A percentile compares a stretch with the other conserved stretches of the same genome.
These are phyloP conservation scores for Cryptosporidium tyzzeri DNA, from an alignment of 169 alveolate species.

Conservation along the genomic window DNA sequence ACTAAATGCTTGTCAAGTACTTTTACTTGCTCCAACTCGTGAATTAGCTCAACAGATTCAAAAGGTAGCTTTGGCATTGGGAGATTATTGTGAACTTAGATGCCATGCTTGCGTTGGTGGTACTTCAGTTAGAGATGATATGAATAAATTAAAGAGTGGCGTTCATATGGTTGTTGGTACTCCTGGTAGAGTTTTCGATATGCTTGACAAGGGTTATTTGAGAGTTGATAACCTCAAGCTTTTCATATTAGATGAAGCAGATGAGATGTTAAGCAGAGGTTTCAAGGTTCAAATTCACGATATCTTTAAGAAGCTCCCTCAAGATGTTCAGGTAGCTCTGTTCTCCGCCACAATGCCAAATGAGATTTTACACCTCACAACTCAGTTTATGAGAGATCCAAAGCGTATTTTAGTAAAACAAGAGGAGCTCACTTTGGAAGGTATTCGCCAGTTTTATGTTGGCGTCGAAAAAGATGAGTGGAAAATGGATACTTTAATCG, in stretches of 20 bases:
- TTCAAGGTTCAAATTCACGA: constrained; percentile 94
- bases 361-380: constrained; percentile 95
- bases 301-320: constrained; percentile 87
- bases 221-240: constrained; percentile 91
- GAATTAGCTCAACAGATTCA: constrained; percentile 98
- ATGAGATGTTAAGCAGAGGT: constrained; percentile 99
- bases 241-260: constrained; percentile 99
- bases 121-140: constrained; percentile 97
- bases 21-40: constrained; percentile 98
- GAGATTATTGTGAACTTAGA: constrained; percentile 91
- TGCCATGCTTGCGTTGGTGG: constrained; percentile 99
- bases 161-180: constrained; percentile 99
- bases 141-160: constrained; percentile 94
- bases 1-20: constrained; percentile 92
- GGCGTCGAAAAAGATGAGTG: constrained; percentile 97
- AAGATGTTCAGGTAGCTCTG: constrained; percentile 89
- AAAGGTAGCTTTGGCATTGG: constrained; percentile 91
- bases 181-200: constrained; percentile 99
- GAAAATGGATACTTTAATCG: constrained; percentile 95
- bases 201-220: constrained; percentile 94
- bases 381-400: constrained; percentile 97
- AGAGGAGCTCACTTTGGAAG: constrained; percentile 98
- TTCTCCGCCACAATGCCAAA: constrained; percentile 98
- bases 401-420: constrained; percentile 95
- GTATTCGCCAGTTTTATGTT: constrained; percentile 98